These are phyloP conservation scores for Astragalus glycyphyllos DNA, from an alignment of 306 rosid genomes.

Conservation along the genomic window DNA sequence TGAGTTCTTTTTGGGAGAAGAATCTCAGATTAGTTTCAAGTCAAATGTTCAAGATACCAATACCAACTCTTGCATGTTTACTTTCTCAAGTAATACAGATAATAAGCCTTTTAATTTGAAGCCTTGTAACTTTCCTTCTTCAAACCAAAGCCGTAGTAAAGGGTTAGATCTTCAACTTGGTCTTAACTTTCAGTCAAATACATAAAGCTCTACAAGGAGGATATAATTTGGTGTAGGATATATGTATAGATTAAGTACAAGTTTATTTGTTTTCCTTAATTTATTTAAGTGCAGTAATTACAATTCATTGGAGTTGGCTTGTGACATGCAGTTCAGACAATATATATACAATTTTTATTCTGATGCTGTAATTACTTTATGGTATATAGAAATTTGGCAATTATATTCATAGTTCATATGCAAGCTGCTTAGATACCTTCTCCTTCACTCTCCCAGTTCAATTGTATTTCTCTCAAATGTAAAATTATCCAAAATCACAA, in stretches of 20 bases:
- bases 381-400: constrained; percentile 31
- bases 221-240: constrained; percentile 35
- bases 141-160: constrained; percentile 59
- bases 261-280: too few species aligned
- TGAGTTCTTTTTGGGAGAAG: constrained; percentile 52
- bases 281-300: too few species aligned
- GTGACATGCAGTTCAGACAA: too few species aligned
- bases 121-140: constrained; percentile 39
- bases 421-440: constrained; percentile 3
- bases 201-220: constrained; percentile 54
- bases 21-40: constrained; percentile 73
- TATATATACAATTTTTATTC: constrained; percentile 31
- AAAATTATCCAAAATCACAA: constrained; percentile 17
- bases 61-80: constrained; percentile 54
- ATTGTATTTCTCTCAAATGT: not conserved
- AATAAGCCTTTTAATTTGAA: constrained; percentile 45
- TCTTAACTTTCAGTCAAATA: constrained; percentile 55
- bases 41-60: constrained; percentile 49
- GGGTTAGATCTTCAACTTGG: constrained; percentile 83
- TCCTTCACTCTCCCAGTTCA: constrained; percentile 16
- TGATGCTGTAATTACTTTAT: constrained; percentile 34
- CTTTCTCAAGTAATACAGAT: constrained; percentile 52
- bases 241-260: not conserved
- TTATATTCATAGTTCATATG: constrained; percentile 27
- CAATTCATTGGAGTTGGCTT: too few species aligned